Conservation (phyloP, 2,329 filamentous ascomycete genomes). For the Aspergillus neotritici region DNA sequence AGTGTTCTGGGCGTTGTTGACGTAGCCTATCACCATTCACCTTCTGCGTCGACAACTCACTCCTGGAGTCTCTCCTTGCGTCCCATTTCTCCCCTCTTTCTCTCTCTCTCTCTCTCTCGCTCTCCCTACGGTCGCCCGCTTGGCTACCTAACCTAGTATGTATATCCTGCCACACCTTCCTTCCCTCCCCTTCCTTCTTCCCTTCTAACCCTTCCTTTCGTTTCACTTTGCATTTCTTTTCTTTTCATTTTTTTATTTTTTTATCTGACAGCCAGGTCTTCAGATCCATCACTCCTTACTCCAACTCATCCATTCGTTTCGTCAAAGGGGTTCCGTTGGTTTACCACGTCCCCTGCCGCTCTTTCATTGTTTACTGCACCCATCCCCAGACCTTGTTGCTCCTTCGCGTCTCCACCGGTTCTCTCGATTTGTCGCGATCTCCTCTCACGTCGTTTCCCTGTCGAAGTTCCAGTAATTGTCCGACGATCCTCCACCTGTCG, state of each 20-base stretch:
- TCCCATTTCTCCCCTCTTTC: conserved; percentile 6
- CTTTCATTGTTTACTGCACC: conserved; percentile 13
- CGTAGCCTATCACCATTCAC: conserved; percentile 19
- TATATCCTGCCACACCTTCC: conserved; percentile 2
- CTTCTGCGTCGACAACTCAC: conserved; percentile 21
- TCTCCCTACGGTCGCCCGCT: background rate
- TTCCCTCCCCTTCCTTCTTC: conserved; percentile 7
- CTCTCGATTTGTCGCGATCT: conserved; percentile 9
- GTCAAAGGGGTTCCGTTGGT: conserved; percentile 12
- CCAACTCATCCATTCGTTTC: conserved; percentile 2
- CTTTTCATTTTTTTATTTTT: background rate
- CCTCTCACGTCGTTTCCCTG: background rate
- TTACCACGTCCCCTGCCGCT: conserved; percentile 21
- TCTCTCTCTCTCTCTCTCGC: background rate
- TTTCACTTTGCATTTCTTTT: no score
- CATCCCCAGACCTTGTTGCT: background rate
- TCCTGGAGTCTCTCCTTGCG: conserved; percentile 16
- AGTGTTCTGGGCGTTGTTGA: conserved; percentile 29
- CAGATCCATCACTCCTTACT: conserved; percentile 24
- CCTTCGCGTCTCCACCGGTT: background rate
- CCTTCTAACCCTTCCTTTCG: conserved; percentile 6
- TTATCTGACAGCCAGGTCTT: background rate
- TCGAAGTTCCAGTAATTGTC: no score
- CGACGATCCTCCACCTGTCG: no score
- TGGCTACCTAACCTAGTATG: no score